phyloP scores from a whole-genome alignment of 352 stramenopile species.

The Elongisporangium senticosum region DNA sequence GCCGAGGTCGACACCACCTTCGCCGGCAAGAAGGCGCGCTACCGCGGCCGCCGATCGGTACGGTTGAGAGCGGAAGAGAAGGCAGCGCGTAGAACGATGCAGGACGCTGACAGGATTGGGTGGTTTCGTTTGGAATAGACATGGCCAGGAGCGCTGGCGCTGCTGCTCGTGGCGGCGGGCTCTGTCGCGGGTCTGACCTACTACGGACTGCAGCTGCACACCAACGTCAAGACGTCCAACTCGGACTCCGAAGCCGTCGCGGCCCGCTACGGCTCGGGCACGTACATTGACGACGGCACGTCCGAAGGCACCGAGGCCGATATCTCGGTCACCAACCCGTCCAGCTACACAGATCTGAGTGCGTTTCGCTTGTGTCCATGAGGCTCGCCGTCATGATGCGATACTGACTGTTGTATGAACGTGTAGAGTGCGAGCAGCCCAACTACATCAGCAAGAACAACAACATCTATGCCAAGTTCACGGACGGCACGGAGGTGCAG shows the following conservation, averaged over 20 bases:
- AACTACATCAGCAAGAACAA: slow-evolving; percentile 82
- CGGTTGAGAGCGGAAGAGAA: slow-evolving; percentile 6
- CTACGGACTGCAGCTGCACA: slow-evolving; percentile 63
- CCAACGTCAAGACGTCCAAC: slow-evolving; percentile 45
- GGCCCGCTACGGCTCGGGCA: slow-evolving; percentile 46
- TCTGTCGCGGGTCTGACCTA: slow-evolving; percentile 68
- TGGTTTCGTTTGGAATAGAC: slow-evolving; percentile 26
- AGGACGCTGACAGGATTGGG: slow-evolving; percentile 1
- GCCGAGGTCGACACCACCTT: slow-evolving; percentile 79
- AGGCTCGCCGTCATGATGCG: background rate
- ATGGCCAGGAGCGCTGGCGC: slow-evolving; percentile 66
- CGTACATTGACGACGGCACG: slow-evolving; percentile 58
- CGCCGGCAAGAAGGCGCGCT: slow-evolving; percentile 68
- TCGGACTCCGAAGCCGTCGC: slow-evolving; percentile 45
- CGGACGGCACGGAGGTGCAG: slow-evolving; percentile 45
- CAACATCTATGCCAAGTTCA: slow-evolving; percentile 53
- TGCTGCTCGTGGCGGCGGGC: slow-evolving; percentile 50
- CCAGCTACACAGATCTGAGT: slow-evolving; percentile 58
- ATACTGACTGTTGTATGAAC: background rate
- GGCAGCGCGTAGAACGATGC: background rate
- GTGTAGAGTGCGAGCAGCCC: slow-evolving; percentile 62
- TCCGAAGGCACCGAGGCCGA: slow-evolving; percentile 36
- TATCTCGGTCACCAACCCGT: slow-evolving; percentile 61
- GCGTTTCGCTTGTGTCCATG: slow-evolving; percentile 7
- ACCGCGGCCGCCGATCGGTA: slow-evolving; percentile 65